Base-by-base conservation (phyloP, 345 rosid species). In the Euphorbia lathyris region DNA sequence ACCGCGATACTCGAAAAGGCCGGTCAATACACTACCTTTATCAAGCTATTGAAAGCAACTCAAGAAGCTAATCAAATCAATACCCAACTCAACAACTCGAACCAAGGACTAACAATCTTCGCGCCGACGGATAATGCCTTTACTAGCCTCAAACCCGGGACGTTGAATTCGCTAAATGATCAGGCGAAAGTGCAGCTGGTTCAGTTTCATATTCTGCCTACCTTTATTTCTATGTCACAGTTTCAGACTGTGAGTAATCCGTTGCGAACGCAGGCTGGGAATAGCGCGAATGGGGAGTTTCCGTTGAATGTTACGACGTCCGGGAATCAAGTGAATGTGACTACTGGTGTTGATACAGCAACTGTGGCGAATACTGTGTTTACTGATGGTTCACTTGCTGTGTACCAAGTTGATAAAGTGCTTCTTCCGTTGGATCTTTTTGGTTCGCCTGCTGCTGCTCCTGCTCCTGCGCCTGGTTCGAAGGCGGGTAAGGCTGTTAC, bases 161-260 rank as follows among this genome's bases (percentile, higher is more conserved):
- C 90, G 3, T 29, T 93, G 0, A 93, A 90, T 84, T 85, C 87
- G 0, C 83, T 93, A 1, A 78, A 86, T 0, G 93, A 89, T 66
- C 90, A 83, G 43, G 81, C 86, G 66, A 89, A 93, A 66, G 87
- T 86, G 66, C 88, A 89, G 72, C 79, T 93, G 29, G 80, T 93
- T 58, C 97, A 93, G 65, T 93, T 87, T 77, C 98, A 93, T 72
- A 59, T 93, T 65, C 85, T 90, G 36, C 98, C 96, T 10, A 79
- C 72, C 1, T 75, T 85, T 71, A 45, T 89, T 26, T 74, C 96
- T 36, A 76, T 69, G 77, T 64, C 96, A 8, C 97, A 87, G 82
- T 93, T 93, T 78, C 93, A 87, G 69, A 93, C 96, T n/a, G 83
- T 83, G 25, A 90, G 92, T 79, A 93, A 93, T 79, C 98, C 98